Evolutionary conservation across 2,329 filamentous ascomycete genomes (phyloP), one percentile per base, ranked within the genome.

Genomic region (Phialophora tarda): DNA sequence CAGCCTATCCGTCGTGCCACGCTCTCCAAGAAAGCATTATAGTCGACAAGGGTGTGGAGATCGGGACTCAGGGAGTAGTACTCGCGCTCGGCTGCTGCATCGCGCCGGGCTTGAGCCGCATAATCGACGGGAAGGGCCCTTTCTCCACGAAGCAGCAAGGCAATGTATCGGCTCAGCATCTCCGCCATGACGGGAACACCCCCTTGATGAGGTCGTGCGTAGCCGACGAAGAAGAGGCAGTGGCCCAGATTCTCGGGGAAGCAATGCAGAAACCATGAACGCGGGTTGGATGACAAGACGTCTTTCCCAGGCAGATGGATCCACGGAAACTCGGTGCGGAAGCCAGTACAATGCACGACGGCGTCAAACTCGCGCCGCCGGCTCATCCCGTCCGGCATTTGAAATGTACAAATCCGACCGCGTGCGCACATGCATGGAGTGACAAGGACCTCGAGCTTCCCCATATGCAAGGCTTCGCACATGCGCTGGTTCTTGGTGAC

Each of bases 401-500:
- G 51, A 32, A 66, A 63, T 24, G 50, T 48, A 44, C 51, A 58
- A 17, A n/a, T 48, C 32, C 59, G 51, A n/a, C 64, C 59, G 34
- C 24, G 26, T 4, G 64, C 21, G 8, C 59, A 59, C 3, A 66
- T 53, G 4, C 50, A 30, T 30, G 59, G 59, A 30, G 44, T 28
- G 21, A 66, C 59, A 17, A 58, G 8, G 17, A 57, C 51, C 48
- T 63, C 59, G 47, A 66, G 59, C 41, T 66, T 66, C n/a, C 32
- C 41, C 4, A n/a, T 14, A 14, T 62, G 58, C 44, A 66, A 50
- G 23, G 64, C 64, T 51, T 66, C 64, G 34, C 64, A 66, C 64
- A 64, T 64, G 10, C 62, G 54, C 55, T 64, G 62, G 32, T 67
- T 65, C 62, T 64, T 65, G 50, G 65, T 67, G 21, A 64, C 53